Conservation (phyloP, 169 alveolate species). For the Fabrea salina region DNA sequence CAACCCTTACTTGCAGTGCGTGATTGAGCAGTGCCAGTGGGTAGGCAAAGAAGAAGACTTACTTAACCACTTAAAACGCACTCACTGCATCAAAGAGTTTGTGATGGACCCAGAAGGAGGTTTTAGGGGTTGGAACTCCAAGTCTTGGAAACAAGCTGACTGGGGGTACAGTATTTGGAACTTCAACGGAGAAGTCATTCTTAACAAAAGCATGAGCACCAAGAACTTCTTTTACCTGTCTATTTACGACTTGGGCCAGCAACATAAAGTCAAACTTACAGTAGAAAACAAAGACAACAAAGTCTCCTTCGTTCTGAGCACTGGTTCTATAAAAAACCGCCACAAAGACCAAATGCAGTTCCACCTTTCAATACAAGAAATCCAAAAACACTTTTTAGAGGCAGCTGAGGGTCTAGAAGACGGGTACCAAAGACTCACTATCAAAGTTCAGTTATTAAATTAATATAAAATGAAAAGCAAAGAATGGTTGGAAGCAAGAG, state of each 20-base stretch:
- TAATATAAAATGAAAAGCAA: background rate
- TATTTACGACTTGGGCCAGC: background rate
- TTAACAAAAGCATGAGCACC: background rate
- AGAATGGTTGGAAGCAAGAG: constrained; percentile 31
- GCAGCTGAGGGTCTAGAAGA: constrained; percentile 27
- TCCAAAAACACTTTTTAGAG: constrained; percentile 17
- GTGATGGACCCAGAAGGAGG: background rate
- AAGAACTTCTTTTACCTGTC: background rate
- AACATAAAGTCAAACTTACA: background rate
- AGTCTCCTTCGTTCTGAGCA: background rate
- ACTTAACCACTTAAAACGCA: background rate
- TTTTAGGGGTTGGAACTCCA: constrained; percentile 25
- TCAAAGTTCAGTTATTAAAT: background rate
- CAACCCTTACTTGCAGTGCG: background rate
- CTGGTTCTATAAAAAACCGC: background rate
- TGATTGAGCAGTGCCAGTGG: background rate
- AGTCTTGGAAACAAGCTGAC: background rate
- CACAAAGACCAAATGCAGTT: background rate
- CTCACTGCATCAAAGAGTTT: constrained; percentile 1
- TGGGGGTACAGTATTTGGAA: constrained; percentile 31
- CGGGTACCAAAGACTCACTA: constrained; percentile 4
- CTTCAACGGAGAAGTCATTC: background rate
- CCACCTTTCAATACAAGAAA: background rate
- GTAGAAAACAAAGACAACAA: background rate
- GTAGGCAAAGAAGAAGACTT: background rate